Evolutionary conservation across 202 grass and related monocot species (phyloP), one percentile per base, ranked within the genome.

Genomic region (Setaria italica): DNA sequence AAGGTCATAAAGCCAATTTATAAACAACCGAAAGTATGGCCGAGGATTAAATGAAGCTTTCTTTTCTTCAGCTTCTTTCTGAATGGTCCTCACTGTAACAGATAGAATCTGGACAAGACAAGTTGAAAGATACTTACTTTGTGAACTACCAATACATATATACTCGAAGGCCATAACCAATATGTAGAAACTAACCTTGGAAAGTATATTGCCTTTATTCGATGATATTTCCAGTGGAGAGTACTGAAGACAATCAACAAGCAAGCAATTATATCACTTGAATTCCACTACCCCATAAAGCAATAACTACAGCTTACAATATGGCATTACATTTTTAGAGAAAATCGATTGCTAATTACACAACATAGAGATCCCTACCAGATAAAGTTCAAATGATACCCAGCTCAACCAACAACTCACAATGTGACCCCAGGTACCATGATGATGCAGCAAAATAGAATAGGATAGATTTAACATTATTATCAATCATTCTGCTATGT

Each of bases 61-160:
- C 85, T 97, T 97, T 71, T 97, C 94, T 80, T 94, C 94, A 11
- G 89, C 89, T 65, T 94, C 94, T 80, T 92, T 97, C 64, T 88
- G 82, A 59, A 97, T 90, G 42, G 87, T 69, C 82, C 70, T 94
- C 65, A 76, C 80, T 80, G 89, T 87, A 71, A 94, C 87, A 56
- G 80, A 87, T 33, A 97, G 67, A 77, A 97, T 88, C 91, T 97
- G 80, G 58, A 90, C 62, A 89, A 16, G 58, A 58, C 67, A 86
- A 76, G 59, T 49, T 81, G 59, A 72, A 70, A 39, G 41, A 63
- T 25, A 25, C 25, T 25, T 62, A 79, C 35, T 68, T 42, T 67
- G 45, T 35, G 54, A 25, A 42, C 25, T 62, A 19, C 12, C 17
- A 10, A 76, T 48, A 82, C 74, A 72, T 62, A 9, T 35, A 50